Evolutionary conservation across 176 grass and related monocot species (phyloP).

Genomic region (Bromus sterilis): DNA sequence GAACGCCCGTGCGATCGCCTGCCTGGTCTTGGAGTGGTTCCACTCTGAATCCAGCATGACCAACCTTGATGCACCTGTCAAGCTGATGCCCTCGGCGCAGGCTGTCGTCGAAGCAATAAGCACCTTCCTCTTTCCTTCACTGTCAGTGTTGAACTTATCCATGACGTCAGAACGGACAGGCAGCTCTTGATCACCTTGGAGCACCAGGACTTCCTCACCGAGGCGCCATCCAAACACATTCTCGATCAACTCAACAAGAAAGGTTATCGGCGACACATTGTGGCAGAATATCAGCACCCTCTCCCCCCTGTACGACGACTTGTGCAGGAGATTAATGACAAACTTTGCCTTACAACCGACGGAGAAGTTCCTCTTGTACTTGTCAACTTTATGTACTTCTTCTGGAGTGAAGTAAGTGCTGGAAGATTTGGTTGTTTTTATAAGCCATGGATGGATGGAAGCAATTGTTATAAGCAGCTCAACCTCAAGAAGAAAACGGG

Average conservation of each 20-base stretch:
- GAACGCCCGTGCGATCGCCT: constrained; percentile 90
- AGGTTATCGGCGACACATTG: constrained; percentile 61
- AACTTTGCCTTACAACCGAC: constrained; percentile 73
- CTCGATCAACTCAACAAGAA: constrained; percentile 59
- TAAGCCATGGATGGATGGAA: constrained; percentile 78
- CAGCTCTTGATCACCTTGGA: constrained; percentile 77
- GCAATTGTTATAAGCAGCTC: constrained; percentile 69
- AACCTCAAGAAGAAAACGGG: constrained; percentile 53
- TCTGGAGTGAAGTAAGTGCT: constrained; percentile 43
- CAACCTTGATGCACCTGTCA: constrained; percentile 81
- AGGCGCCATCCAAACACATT: constrained; percentile 50
- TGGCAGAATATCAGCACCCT: constrained; percentile 89
- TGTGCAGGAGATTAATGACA: constrained; percentile 74
- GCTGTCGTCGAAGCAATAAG: constrained; percentile 87
- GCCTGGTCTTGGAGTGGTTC: constrained; percentile 91
- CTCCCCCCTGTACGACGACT: constrained; percentile 63
- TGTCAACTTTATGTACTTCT: constrained; percentile 39
- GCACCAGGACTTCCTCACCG: constrained; percentile 70
- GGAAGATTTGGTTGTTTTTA: constrained; percentile 41
- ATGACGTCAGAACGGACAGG: constrained; percentile 52
- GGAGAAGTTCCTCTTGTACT: constrained; percentile 6
- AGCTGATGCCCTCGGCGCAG: constrained; percentile 84
- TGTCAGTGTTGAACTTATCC: constrained; percentile 71
- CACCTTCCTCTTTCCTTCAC: constrained; percentile 52
- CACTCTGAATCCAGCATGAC: constrained; percentile 94